Conservation (phyloP, 2,329 filamentous ascomycete genomes). For the Colletotrichum caudatum region DNA sequence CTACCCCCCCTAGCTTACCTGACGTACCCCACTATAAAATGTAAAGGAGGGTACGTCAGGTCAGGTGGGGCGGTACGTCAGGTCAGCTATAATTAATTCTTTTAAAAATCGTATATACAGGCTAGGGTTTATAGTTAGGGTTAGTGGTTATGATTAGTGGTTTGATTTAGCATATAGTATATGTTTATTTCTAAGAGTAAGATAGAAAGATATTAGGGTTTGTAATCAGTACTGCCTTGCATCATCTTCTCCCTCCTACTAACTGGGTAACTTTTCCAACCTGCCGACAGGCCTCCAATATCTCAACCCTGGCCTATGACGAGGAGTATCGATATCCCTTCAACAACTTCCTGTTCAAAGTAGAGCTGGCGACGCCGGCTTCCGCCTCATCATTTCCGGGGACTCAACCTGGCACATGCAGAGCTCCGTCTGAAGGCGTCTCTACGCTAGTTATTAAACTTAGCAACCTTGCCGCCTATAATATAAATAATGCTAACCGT, state of each 20-base stretch:
- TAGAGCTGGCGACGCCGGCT: conserved; percentile 41
- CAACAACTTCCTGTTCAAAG: conserved; percentile 47
- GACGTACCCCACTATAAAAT: too few species aligned
- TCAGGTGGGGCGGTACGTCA: too few species aligned
- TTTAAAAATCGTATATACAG: too few species aligned
- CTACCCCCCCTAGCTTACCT: too few species aligned
- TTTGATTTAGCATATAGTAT: too few species aligned
- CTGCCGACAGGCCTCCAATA: conserved; percentile 23
- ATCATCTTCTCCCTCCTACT: not conserved
- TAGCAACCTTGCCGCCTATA: conserved; percentile 45
- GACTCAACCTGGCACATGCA: conserved; percentile 36
- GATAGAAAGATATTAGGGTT: too few species aligned
- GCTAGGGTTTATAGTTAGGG: too few species aligned
- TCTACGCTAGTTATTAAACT: conserved; percentile 44
- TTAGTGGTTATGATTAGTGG: too few species aligned
- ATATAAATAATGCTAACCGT: conserved; percentile 45
- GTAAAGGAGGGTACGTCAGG: too few species aligned
- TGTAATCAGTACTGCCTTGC: conserved; percentile 12
- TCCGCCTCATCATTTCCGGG: conserved; percentile 34
- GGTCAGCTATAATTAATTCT: too few species aligned
- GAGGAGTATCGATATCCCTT: conserved; percentile 42
- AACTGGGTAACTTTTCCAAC: conserved; percentile 11
- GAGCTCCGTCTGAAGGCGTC: conserved; percentile 33
- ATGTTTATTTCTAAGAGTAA: too few species aligned
- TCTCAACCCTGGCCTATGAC: conserved; percentile 43